phyloP scores from a whole-genome alignment of 1,284 basidiomycete genomes.

The Sporisorium reilianum region DNA sequence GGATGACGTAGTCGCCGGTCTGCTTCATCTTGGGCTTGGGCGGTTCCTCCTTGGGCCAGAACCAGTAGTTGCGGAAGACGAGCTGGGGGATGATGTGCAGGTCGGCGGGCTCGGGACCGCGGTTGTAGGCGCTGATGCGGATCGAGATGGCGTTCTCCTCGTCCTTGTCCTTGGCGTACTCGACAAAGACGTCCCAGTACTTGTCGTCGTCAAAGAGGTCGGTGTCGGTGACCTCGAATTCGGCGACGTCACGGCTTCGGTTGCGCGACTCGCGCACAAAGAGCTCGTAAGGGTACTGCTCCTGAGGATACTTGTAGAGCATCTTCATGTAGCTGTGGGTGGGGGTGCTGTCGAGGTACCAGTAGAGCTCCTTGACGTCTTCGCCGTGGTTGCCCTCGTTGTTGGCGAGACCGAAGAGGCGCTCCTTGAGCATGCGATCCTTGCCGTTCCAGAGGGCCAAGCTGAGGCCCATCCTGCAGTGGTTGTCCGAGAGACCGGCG shows the following conservation, averaged over 20 bases:
- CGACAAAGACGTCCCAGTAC: constrained; percentile 87
- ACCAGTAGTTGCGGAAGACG: constrained; percentile 98
- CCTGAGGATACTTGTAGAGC: constrained; percentile 97
- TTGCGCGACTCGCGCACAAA: constrained; percentile 86
- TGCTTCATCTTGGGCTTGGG: constrained; percentile 77
- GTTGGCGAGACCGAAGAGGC: constrained; percentile 91
- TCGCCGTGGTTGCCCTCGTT: constrained; percentile 98
- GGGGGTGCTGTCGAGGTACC: constrained; percentile 96
- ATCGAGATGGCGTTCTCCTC: constrained; percentile 88
- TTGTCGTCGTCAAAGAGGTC: constrained; percentile 90
- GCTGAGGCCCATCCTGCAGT: constrained; percentile 89
- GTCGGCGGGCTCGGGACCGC: constrained; percentile 94
- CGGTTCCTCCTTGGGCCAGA: constrained; percentile 86
- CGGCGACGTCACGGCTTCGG: constrained; percentile 84
- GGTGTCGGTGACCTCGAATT: constrained; percentile 94
- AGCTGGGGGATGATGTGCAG: constrained; percentile 94
- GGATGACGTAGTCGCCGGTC: constrained; percentile 72
- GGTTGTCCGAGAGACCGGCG: constrained; percentile 95
- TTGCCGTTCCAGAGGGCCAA: constrained; percentile 94
- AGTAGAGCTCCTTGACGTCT: constrained; percentile 98
- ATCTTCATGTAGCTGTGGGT: constrained; percentile 99
- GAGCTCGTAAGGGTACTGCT: constrained; percentile 90
- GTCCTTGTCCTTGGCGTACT: constrained; percentile 98
- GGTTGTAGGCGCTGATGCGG: constrained; percentile 95
- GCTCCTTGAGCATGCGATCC: constrained; percentile 95